These are phyloP conservation scores for Oryza longistaminata DNA, from an alignment of 176 grass and related monocot genomes.

Conservation along the genomic window DNA sequence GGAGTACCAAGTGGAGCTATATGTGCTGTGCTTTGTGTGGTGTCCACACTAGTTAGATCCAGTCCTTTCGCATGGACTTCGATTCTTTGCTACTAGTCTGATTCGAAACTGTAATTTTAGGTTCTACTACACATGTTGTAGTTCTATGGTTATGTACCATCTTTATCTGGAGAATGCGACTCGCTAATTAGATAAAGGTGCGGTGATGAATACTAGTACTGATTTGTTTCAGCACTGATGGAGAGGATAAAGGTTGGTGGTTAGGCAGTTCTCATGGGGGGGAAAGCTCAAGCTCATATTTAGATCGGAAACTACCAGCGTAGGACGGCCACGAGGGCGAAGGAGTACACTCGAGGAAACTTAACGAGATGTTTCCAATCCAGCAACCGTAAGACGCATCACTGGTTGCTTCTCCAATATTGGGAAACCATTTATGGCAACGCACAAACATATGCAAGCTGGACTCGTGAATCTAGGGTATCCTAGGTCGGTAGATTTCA, in stretches of 20 bases:
- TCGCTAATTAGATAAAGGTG: neutral
- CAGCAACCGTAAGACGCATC: constrained; percentile 4
- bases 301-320: constrained; percentile 17
- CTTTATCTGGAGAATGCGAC: neutral
- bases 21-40: neutral
- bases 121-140: neutral
- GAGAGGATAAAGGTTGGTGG: neutral
- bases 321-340: constrained; percentile 3
- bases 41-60: neutral
- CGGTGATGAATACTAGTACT: neutral
- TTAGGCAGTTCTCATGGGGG: constrained; percentile 11
- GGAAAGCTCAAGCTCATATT: constrained; percentile 7
- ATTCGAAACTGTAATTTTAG: neutral
- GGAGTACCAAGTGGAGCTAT: neutral
- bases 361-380: constrained; percentile 30
- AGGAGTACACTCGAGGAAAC: neutral
- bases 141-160: neutral
- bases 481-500: neutral
- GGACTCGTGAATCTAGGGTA: neutral
- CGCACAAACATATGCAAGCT: too few species aligned
- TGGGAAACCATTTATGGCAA: neutral
- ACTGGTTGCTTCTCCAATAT: neutral
- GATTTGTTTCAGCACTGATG: neutral
- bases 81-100: neutral
- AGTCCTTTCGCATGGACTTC: neutral